A percentile compares a stretch with the other conserved stretches of the same genome.
These are phyloP conservation scores for Nicotiana noctiflora DNA, from an alignment of 257 asterid species.

Conservation along the genomic window DNA sequence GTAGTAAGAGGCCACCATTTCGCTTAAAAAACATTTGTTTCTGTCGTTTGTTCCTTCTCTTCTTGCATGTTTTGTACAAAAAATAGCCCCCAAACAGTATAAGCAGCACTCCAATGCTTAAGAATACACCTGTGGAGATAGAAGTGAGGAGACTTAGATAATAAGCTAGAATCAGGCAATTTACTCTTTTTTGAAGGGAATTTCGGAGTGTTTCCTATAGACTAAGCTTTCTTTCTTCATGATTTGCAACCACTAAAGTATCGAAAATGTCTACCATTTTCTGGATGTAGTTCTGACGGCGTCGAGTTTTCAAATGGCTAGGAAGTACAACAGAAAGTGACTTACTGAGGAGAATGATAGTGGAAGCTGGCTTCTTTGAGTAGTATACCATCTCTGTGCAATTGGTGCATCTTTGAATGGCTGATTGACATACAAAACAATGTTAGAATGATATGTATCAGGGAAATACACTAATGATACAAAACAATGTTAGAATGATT, in stretches of 20 bases:
- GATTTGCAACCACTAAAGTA: not conserved
- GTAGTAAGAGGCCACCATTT: slow-evolving; percentile 21
- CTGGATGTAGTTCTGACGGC: not conserved
- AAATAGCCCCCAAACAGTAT: not conserved
- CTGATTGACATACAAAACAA: not conserved
- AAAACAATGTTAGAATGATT: not conserved
- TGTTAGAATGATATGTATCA: not conserved
- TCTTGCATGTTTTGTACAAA: slow-evolving; percentile 9
- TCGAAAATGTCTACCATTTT: not conserved
- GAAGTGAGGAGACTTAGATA: not conserved
- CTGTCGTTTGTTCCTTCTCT: slow-evolving; percentile 1
- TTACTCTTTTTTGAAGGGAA: not conserved
- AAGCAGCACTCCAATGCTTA: not conserved
- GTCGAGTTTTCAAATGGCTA: not conserved
- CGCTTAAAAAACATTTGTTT: slow-evolving; percentile 14
- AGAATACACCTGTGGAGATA: not conserved
- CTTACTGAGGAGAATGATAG: not conserved
- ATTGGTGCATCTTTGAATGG: not conserved
- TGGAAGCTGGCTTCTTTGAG: not conserved
- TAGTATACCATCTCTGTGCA: not conserved
- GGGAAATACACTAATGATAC: not conserved
- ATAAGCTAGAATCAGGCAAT: not conserved
- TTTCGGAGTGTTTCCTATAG: not conserved
- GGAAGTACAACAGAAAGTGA: not conserved
- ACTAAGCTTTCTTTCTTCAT: not conserved